Evolutionary conservation across 2,329 filamentous ascomycete species (phyloP), one percentile per base, ranked within the genome.

Genomic region (Aspergillus intermedius): DNA sequence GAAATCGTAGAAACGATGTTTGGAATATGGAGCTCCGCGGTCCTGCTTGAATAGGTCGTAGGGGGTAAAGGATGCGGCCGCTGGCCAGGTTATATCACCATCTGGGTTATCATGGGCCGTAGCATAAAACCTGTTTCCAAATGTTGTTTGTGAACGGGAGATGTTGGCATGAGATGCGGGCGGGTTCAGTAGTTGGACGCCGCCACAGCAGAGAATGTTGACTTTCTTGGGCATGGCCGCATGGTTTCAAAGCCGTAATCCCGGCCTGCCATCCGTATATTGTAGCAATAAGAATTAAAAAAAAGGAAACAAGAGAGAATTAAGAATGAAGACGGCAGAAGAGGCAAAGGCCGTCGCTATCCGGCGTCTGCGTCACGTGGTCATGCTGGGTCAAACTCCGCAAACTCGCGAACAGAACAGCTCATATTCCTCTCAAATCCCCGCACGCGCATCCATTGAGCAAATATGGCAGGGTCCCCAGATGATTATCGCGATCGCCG

Each of bases 1-100:
- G 46, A 98, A 81, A 62, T 91, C 80, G 69, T 94, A 93, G 77
- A 90, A 98, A 51, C 82, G 82, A 40, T 77, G 73, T 70, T 98
- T 97, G 53, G 81, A 84, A 68, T 98, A 97, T 2, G 82, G 79
- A 12, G 81, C 82, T 49, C 74, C 74, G 57, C 73, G 79, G 47
- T 74, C 71, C 54, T 79, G 73, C 28, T 79, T 76, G 61, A 97
- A 84, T 63, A 98, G 88, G 62, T 97, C 88, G 72, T 98, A 97
- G 1, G 93, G 93, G 0, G 91, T 91, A 46, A 70, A 69, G 3
- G 62, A 60, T 13, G 65, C 54, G 42, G 70, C 69, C 13, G 71
- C 73, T 40, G 75, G 72, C 73, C 73, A 74, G 22, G 61, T 55
- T 21, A 68, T 57, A 15, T 65, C 61, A 49, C 49, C 49, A 30